Percentiles rank a stretch among this genome's conserved stretches.
Conservation (phyloP, 2,329 filamentous ascomycete species). For the Fusarium subglutinans region DNA sequence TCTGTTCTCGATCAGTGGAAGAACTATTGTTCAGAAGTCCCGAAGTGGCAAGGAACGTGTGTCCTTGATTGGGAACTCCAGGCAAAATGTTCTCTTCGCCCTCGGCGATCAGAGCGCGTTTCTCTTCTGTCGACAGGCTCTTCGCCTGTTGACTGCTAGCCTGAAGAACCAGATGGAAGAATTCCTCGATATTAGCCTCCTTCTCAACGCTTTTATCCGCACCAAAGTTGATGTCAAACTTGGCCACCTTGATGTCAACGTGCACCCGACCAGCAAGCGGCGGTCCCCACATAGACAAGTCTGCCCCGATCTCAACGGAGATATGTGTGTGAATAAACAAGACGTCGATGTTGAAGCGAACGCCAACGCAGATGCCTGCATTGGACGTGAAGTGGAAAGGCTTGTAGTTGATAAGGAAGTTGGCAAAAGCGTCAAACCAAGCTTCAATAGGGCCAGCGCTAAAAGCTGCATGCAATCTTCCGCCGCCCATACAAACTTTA, state of each 20-base stretch:
- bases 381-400: constrained; percentile 23
- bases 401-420: constrained; percentile 30
- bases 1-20: not conserved
- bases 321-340: constrained; percentile 26
- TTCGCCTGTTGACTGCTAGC: not conserved
- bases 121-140: accelerated
- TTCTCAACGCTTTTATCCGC: not conserved
- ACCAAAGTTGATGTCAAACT: constrained; percentile 41
- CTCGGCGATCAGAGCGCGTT: accelerated
- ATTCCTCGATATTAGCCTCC: not conserved
- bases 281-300: constrained; percentile 19
- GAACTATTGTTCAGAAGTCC: not conserved
- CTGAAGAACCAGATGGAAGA: not conserved
- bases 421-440: constrained; percentile 9
- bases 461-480: constrained; percentile 21
- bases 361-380: constrained; percentile 39
- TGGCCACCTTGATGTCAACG: constrained; percentile 40
- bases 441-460: not conserved
- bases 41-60: not conserved
- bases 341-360: constrained; percentile 20
- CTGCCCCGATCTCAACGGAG: constrained; percentile 22
- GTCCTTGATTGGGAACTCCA: not conserved
- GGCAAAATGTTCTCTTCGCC: too few species aligned
- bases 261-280: constrained; percentile 29
- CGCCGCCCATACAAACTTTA: constrained; percentile 49